A percentile compares a stretch with the other conserved stretches of the same genome.
phyloP scores from a whole-genome alignment of 805 yeast genomes.

The Candida lessepsii region DNA sequence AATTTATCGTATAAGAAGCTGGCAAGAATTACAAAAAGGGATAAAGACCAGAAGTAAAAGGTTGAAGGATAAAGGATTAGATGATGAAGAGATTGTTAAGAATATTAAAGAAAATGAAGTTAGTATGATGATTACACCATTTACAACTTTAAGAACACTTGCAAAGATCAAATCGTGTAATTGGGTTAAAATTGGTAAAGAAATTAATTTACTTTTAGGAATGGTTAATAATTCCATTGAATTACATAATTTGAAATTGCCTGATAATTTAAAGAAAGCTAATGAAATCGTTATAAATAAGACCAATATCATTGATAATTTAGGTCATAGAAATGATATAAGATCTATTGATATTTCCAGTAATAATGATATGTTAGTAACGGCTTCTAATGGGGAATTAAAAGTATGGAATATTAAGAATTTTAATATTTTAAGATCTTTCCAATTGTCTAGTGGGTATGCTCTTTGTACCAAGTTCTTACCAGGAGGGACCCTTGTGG shows the following conservation, averaged over 20 bases:
- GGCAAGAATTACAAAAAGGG: conserved; percentile 77
- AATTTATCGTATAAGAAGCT: conserved; percentile 70
- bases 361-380: conserved; percentile 76
- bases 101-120: conserved; percentile 46
- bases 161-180: conserved; percentile 63
- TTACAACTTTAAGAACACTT: conserved; percentile 61
- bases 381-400: conserved; percentile 86
- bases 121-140: conserved; percentile 64
- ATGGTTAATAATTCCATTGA: conserved; percentile 76
- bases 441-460: conserved; percentile 73
- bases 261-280: conserved; percentile 56
- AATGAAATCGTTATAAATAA: conserved; percentile 44
- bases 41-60: conserved; percentile 75
- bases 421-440: conserved; percentile 74
- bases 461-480: conserved; percentile 76
- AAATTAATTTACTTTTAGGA: conserved; percentile 60
- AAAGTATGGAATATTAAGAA: conserved; percentile 86
- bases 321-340: conserved; percentile 89
- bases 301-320: conserved; percentile 60
- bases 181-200: conserved; percentile 55
- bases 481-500: conserved; percentile 88
- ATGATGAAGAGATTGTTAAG: conserved; percentile 52
- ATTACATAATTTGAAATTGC: conserved; percentile 54
- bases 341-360: conserved; percentile 79
- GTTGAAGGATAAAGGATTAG: conserved; percentile 65